Evolutionary conservation across 2,329 filamentous ascomycete genomes (phyloP), one percentile per base, ranked within the genome.

Genomic region (Stenocarpella maydis): DNA sequence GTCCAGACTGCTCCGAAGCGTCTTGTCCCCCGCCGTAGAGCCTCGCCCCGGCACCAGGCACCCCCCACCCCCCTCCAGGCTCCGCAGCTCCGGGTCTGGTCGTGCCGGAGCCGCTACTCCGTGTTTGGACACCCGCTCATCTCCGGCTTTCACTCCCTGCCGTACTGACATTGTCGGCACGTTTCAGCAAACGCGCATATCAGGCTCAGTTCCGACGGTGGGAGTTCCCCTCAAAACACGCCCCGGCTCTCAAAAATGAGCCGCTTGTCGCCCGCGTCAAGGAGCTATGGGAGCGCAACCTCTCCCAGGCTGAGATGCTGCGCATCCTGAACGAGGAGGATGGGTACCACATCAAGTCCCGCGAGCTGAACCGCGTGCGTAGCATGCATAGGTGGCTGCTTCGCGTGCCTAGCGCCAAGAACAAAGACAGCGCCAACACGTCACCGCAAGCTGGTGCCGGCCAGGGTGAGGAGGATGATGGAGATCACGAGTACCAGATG

Each of bases 281-380:
- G 76, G 87, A 95, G 80, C 84, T 96, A 74, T 96, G 93, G 93
- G 90, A 93, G 77, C 84, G 83, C 74, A 96, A 95, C 76, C 84
- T 88, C 17, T 85, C 83, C 21, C 92, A 94, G 78, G 86, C 87
- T 70, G 90, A 94, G 73, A 96, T 96, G 88, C 83, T 94, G 68
- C 83, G 85, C 31, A 87, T 88, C 34, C 83, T 96, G 69, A 89
- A 88, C 73, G 86, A 88, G 24, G 92, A 95, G 76, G 82, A 85
- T 54, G 93, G 93, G 17, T 94, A 90, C 75, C 83, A 90, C 28
- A 90, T 95, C 75, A 92, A 90, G 73, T 85, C 91, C 73, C 85
- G 91, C 12, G 91, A 94, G 77, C 79, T 95, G 66, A 88, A 90
- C 82, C 86, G 91, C 41, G 83, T 95, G 50, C 87, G 93, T 65